These are phyloP conservation scores for Globisporangium cederbergense DNA, from an alignment of 352 stramenopile genomes.

Conservation along the genomic window DNA sequence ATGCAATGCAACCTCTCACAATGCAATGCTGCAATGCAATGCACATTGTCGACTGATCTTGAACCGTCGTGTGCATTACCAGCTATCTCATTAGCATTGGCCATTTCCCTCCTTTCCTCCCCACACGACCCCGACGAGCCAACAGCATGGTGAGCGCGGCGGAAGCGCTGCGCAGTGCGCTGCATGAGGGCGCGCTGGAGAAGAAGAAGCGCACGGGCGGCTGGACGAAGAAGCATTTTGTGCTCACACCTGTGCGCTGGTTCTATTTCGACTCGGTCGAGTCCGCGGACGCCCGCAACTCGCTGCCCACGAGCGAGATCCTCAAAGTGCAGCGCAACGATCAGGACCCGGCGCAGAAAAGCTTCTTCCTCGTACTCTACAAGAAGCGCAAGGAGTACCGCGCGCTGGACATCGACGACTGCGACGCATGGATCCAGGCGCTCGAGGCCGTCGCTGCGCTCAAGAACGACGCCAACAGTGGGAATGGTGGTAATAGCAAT, in stretches of 20 bases:
- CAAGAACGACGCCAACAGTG: conserved; percentile 20
- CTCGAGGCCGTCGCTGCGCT: conserved; percentile 60
- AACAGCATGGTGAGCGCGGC: conserved; percentile 57
- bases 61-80: neutral
- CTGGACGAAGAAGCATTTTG: conserved; percentile 81
- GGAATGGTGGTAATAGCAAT: neutral
- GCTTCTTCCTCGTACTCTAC: conserved; percentile 60
- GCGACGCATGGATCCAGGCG: conserved; percentile 65
- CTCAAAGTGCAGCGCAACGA: conserved; percentile 42
- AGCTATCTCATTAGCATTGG: neutral
- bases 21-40: neutral
- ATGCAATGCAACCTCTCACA: no score
- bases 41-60: neutral
- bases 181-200: conserved; percentile 61
- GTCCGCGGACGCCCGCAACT: conserved; percentile 32
- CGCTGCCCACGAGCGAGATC: conserved; percentile 66
- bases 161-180: conserved; percentile 49
- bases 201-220: conserved; percentile 66
- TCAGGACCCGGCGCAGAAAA: conserved; percentile 34
- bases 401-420: conserved; percentile 48
- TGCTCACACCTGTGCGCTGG: conserved; percentile 60
- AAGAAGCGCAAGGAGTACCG: conserved; percentile 81
- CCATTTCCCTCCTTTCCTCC: neutral
- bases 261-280: conserved; percentile 70
- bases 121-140: neutral